Base-by-base conservation (phyloP, 2,329 filamentous ascomycete genomes). In the Xylariaceae sp. region DNA sequence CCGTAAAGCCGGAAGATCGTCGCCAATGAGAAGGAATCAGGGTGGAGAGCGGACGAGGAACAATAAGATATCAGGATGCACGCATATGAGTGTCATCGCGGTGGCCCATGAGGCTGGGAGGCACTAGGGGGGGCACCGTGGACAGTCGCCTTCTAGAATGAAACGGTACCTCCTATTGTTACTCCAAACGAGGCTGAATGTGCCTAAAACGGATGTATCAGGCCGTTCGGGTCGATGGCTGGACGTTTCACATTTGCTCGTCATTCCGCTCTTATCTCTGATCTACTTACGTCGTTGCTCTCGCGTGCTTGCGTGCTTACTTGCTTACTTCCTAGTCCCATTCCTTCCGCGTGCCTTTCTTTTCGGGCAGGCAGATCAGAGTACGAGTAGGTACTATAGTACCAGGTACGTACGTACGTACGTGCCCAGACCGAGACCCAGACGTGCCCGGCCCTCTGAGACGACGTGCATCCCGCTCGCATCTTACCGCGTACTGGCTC, bases 171-270 rank as follows among this genome's bases (percentile, higher is more conserved):
- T 41, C 23, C 23, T 30, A 13, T 41, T 34, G 59, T 60, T 60
- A 56, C 58, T 57, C 59, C 54, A 62, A 58, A 56, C 55, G 66
- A 68, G 64, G 64, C 65, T 65, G 64, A 68, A 60, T 64, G 23
- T 30, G 23, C 23, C 23, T 30, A 30, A 30, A 30, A 5, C 4
- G 23, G 23, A 30, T 30, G 23, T 30, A 30, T 30, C 23, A 30
- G 23, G 23, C 23, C 23, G 23, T 30, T 41, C 9, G 37, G 37
- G 9, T 10, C 37, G 9, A 57, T 61, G 61, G 62, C 61, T 66
- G 55, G 58, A 60, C 56, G 53, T 47, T 61, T 61, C 45, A 56
- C 56, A 56, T 59, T 10, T 41, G 37, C 58, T 66, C 61, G 62
- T 64, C 59, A 54, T 54, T 56, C 56, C 59, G 23, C 23, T 30